Evolutionary conservation across 2,329 filamentous ascomycete genomes (phyloP), one percentile per base, ranked within the genome.

Genomic region (Aspergillus ustus): DNA sequence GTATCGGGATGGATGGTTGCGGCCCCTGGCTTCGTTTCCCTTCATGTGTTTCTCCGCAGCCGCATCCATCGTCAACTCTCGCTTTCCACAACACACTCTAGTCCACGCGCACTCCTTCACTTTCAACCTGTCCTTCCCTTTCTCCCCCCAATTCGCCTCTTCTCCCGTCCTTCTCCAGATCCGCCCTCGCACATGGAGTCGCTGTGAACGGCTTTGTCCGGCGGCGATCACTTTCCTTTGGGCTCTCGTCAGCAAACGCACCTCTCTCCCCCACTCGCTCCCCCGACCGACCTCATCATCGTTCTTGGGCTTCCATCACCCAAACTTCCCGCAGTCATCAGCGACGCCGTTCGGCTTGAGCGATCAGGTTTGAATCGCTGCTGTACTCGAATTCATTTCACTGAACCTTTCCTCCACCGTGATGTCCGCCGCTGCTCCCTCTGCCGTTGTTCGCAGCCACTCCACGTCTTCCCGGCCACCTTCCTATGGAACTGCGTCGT

Each of bases 371-470:
- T 62, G 50, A 48, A 56, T 66, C 62, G 53, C 57, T 56, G 50
- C 54, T 65, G 63, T 40, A 20, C 31, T 58, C 37, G 52, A 50
- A 28, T 46, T 62, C 46, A 56, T 56, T 22, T 31, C 46, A 15
- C 34, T 53, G 19, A 61, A 50, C 55, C 48, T 44, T 25, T 40
- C 44, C 28, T 59, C 51, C 66, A 65, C 68, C 69, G 69, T 69
- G 65, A 81, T 81, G 79, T 80, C 80, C 67, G 75, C 81, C 59
- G 76, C 82, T 65, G 78, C 83, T 60, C 70, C 73, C 49, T 75
- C 80, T 65, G 78, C 79, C 54, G 72, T 85, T 62, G 78, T 79
- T 65, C 82, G 83, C 70, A 84, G 79, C 67, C 78, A 81, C 61
- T 83, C 82, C 63, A 79, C 74, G 63, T 82, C 79, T 58, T 79